Evolutionary conservation across 805 yeast genomes (phyloP).

Genomic region (Blastobotrys attinorum): DNA sequence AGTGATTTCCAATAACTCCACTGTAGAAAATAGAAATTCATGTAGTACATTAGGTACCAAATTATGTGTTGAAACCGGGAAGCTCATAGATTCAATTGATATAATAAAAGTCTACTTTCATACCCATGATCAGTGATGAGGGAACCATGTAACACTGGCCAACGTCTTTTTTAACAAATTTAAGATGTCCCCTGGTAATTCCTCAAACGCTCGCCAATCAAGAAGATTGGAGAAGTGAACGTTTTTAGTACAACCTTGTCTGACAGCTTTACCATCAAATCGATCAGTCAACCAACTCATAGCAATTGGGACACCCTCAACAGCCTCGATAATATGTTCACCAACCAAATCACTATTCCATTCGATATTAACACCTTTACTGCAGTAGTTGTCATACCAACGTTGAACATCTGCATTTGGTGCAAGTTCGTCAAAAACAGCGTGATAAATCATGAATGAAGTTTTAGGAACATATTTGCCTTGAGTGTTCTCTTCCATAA

Average conservation of each 20-base stretch:
- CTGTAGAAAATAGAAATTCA: no score
- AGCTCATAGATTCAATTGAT: no score
- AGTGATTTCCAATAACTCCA: no score
- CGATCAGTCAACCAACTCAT: constrained; percentile 3
- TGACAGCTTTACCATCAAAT: constrained; percentile 2
- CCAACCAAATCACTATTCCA: neutral
- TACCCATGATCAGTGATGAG: no score
- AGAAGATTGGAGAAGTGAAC: neutral
- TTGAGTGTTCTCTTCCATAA: constrained; percentile 16
- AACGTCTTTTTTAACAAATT: no score
- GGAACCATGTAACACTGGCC: no score
- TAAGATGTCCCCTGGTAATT: no score
- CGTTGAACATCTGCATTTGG: neutral
- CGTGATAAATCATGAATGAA: constrained; percentile 20
- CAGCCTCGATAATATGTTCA: constrained; percentile 1
- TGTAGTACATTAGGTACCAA: no score
- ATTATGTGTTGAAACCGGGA: no score
- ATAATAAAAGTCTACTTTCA: no score
- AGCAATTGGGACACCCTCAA: constrained; percentile 2
- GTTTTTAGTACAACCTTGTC: constrained; percentile 1
- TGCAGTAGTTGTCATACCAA: neutral
- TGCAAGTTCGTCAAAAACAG: constrained; percentile 17
- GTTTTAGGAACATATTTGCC: constrained; percentile 13
- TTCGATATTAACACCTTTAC: constrained; percentile 1
- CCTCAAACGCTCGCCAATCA: no score